Percentiles rank a stretch among this genome's conserved stretches.
These are phyloP conservation scores for Ceratocystis smalleyi DNA, from an alignment of 2,329 filamentous ascomycete species.

Conservation along the genomic window DNA sequence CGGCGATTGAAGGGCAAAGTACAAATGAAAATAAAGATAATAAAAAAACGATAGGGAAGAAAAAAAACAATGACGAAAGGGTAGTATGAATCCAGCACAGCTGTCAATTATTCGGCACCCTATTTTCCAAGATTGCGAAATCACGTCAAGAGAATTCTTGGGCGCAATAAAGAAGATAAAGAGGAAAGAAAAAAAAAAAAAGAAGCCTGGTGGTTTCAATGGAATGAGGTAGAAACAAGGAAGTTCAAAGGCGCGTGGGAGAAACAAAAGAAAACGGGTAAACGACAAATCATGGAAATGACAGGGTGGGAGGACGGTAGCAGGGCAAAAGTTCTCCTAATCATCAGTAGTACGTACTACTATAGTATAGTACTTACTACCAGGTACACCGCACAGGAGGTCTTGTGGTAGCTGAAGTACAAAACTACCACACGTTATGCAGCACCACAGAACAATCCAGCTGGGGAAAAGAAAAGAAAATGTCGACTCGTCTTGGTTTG, in stretches of 20 bases:
- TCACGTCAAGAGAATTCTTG: not conserved
- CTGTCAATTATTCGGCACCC: not conserved
- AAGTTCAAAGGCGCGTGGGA: not conserved
- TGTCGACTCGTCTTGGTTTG: not conserved
- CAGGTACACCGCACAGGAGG: not conserved
- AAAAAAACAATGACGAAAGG: not conserved
- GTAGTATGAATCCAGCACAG: not conserved
- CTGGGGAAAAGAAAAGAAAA: not conserved
- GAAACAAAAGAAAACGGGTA: not conserved
- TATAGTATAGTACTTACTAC: not conserved
- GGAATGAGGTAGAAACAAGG: not conserved
- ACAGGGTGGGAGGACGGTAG: not conserved
- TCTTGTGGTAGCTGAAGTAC: not conserved
- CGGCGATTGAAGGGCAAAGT: not conserved
- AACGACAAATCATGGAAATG: constrained; percentile 2
- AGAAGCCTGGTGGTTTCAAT: not conserved
- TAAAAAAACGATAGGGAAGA: no score
- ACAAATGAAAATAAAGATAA: not conserved
- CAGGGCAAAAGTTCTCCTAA: not conserved
- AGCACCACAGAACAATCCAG: not conserved
- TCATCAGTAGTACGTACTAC: not conserved
- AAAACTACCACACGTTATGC: not conserved
- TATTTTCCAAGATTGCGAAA: not conserved
- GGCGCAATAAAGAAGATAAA: constrained; percentile 2
- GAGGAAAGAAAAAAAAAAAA: not conserved